These are phyloP conservation scores for Moringa oleifera DNA, from an alignment of 345 rosid genomes.

Conservation along the genomic window DNA sequence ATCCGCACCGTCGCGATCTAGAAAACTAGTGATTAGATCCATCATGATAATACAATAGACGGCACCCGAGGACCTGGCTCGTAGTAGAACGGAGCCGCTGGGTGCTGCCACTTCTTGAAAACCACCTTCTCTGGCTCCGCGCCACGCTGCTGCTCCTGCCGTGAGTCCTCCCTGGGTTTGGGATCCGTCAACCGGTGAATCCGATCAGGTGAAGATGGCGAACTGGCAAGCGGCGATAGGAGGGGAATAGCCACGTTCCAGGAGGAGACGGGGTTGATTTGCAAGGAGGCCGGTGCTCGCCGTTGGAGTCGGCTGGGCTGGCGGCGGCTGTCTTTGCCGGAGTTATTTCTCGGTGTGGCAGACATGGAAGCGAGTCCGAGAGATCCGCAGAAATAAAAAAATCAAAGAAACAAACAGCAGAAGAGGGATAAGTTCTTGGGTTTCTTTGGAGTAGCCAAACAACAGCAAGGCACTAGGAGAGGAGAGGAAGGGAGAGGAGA, in stretches of 20 bases:
- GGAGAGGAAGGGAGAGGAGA: neutral
- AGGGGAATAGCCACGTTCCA: conserved; percentile 95
- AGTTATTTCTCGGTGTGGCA: conserved; percentile 5
- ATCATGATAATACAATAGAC: conserved; percentile 59
- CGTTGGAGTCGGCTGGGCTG: conserved; percentile 73
- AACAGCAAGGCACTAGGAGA: too few relatives aligned
- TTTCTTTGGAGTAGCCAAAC: too few relatives aligned
- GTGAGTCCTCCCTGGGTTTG: conserved; percentile 26
- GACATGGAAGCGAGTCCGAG: neutral
- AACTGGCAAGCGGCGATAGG: conserved; percentile 65
- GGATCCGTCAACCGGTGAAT: conserved; percentile 20
- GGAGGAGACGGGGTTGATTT: conserved; percentile 42
- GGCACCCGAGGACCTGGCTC: conserved; percentile 42
- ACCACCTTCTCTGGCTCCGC: conserved; percentile 37
- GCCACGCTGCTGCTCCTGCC: conserved; percentile 21
- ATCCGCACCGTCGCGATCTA: conserved; percentile 21
- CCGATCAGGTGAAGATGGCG: conserved; percentile 41
- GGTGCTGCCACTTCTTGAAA: conserved; percentile 89
- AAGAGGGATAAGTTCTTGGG: too few relatives aligned
- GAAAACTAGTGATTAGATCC: conserved; percentile 32
- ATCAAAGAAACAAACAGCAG: neutral
- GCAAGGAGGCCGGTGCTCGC: conserved; percentile 65
- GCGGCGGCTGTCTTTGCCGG: conserved; percentile 16
- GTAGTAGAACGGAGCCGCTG: conserved; percentile 74
- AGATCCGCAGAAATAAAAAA: too few relatives aligned